Evolutionary conservation across 805 yeast genomes (phyloP).

Genomic region (Barnettozyma sucrosica): DNA sequence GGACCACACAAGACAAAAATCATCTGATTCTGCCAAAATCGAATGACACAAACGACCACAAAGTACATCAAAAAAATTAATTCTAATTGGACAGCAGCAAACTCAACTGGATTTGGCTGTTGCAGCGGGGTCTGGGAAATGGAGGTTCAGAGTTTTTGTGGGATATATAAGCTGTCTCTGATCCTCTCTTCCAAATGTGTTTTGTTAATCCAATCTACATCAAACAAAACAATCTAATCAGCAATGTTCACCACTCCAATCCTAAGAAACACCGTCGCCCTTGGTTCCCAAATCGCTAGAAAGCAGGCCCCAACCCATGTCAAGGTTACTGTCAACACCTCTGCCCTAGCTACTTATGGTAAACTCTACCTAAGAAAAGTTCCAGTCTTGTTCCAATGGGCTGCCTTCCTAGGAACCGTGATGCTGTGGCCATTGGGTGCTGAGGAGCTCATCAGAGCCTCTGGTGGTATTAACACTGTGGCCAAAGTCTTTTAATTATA

Average conservation of each 20-base stretch:
- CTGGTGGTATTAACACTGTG: constrained; percentile 6
- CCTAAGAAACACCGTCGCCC: constrained; percentile 25
- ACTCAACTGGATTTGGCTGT: too few species aligned
- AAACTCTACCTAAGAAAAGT: constrained; percentile 16
- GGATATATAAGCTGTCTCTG: neutral
- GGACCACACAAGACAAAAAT: neutral
- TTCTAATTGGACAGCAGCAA: too few species aligned
- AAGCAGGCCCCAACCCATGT: constrained; percentile 19
- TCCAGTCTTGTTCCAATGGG: constrained; percentile 23
- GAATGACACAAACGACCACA: neutral
- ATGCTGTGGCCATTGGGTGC: constrained; percentile 23
- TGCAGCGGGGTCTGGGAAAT: too few species aligned
- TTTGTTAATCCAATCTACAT: neutral
- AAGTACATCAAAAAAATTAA: neutral
- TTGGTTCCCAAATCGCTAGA: constrained; percentile 16
- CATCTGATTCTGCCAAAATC: neutral
- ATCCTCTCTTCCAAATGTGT: neutral
- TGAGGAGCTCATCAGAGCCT: constrained; percentile 7
- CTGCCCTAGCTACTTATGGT: constrained; percentile 7
- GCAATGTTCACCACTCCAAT: constrained; percentile 24
- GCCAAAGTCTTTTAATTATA: neutral
- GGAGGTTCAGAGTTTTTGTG: too few species aligned
- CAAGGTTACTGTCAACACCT: constrained; percentile 17
- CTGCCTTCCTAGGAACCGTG: constrained; percentile 12
- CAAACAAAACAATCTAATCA: too few species aligned